These are phyloP conservation scores for Fonsecaea nubica DNA, from an alignment of 2,329 filamentous ascomycete species.

Conservation along the genomic window DNA sequence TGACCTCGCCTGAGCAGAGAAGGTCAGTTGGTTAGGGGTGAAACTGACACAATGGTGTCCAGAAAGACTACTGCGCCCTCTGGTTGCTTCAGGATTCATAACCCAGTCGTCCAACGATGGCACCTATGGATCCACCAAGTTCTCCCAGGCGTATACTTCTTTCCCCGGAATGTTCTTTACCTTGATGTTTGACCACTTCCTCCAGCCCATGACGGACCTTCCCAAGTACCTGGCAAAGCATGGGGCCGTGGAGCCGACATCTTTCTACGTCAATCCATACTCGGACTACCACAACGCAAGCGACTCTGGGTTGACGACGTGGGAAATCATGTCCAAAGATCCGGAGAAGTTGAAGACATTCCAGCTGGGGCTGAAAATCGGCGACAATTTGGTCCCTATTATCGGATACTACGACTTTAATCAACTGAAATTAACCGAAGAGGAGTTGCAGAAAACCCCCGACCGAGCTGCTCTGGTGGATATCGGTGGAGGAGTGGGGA, in stretches of 20 bases:
- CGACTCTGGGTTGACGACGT: slow-evolving; percentile 34
- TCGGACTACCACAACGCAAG: slow-evolving; percentile 23
- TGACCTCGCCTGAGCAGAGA: not conserved
- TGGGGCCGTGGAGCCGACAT: slow-evolving; percentile 27
- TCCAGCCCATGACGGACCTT: slow-evolving; percentile 27
- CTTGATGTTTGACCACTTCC: slow-evolving; percentile 31
- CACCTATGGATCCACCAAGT: slow-evolving; percentile 25
- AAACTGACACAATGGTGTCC: not conserved
- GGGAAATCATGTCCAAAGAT: slow-evolving; percentile 40
- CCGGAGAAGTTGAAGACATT: slow-evolving; percentile 41
- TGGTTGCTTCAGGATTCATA: slow-evolving; percentile 30
- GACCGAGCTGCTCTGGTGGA: slow-evolving; percentile 31
- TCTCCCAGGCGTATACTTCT: slow-evolving; percentile 28
- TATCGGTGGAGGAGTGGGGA: slow-evolving; percentile 35
- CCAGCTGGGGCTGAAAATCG: slow-evolving; percentile 39
- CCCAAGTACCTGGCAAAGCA: slow-evolving; percentile 23
- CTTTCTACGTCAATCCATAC: slow-evolving; percentile 22
- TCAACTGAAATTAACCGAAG: slow-evolving; percentile 10
- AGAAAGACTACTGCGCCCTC: slow-evolving; percentile 30
- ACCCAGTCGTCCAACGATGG: slow-evolving; percentile 18
- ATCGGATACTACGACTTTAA: slow-evolving; percentile 32
- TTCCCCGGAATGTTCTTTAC: slow-evolving; percentile 30
- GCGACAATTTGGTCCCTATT: slow-evolving; percentile 22
- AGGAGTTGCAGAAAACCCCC: slow-evolving; percentile 18
- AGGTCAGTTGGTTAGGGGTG: not conserved